phyloP scores from a whole-genome alignment of 2,329 filamentous ascomycete species.

The Endoconidiophora polonica region DNA sequence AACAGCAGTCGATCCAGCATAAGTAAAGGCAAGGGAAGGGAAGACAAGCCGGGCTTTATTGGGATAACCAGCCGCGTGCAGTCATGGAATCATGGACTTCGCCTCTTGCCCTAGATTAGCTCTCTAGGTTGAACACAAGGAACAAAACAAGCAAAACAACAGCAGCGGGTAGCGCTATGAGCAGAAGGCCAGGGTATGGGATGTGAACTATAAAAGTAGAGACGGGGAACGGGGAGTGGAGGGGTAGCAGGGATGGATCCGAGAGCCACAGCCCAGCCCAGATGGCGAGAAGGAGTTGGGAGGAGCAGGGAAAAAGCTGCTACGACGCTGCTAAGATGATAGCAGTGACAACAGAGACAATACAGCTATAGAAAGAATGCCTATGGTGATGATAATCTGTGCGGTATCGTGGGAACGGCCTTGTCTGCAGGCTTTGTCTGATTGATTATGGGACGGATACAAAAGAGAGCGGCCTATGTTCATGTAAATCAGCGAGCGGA shows the following conservation, averaged over 20 bases:
- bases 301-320: no score
- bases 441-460: no score
- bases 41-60: conserved; percentile 2
- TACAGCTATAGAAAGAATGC: no score
- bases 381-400: no score
- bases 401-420: no score
- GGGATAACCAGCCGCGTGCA: conserved; percentile 1
- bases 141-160: background rate
- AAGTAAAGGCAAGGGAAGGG: background rate
- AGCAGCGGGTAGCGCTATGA: background rate
- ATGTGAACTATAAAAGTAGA: conserved; percentile 1
- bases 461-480: no score
- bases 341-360: no score
- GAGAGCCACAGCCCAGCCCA: no score
- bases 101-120: background rate
- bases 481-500: no score
- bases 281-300: no score
- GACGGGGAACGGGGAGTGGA: conserved; percentile 3
- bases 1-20: background rate
- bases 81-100: background rate
- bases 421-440: no score
- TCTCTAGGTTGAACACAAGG: background rate
- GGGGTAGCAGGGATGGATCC: conserved; percentile 1
- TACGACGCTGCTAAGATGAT: no score
- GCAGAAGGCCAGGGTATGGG: background rate